Evolutionary conservation across 2,329 filamentous ascomycete genomes (phyloP).

Genomic region (Bipolaris victoriae): DNA sequence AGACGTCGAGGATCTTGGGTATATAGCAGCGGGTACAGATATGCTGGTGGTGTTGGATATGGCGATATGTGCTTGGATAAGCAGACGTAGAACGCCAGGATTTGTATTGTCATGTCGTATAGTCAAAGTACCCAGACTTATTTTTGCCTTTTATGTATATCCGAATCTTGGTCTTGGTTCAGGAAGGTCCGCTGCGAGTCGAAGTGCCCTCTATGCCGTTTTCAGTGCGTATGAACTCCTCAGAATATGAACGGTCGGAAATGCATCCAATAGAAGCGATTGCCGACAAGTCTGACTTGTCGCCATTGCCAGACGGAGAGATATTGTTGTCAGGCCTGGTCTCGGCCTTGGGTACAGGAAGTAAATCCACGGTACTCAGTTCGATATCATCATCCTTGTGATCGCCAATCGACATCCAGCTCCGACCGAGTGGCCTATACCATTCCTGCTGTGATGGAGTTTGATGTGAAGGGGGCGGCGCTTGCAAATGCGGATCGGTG

Average conservation of each 20-base stretch:
- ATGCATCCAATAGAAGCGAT: slow-evolving; percentile 27
- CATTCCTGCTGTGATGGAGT: slow-evolving; percentile 6
- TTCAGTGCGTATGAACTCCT: not conserved
- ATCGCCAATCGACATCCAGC: slow-evolving; percentile 10
- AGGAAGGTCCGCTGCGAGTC: slow-evolving; percentile 1
- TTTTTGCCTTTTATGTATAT: not conserved
- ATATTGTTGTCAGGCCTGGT: not conserved
- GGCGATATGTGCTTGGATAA: slow-evolving; percentile 22
- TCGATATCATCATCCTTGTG: not conserved
- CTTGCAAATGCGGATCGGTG: not conserved
- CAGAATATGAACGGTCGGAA: slow-evolving; percentile 20
- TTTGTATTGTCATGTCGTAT: not conserved
- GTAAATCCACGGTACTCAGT: slow-evolving; percentile 2
- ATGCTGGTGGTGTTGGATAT: slow-evolving; percentile 28
- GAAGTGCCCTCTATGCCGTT: not conserved
- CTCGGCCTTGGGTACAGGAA: not conserved
- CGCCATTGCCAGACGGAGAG: not conserved
- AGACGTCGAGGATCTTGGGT: slow-evolving; percentile 14
- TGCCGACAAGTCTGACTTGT: slow-evolving; percentile 17
- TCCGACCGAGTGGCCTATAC: slow-evolving; percentile 17
- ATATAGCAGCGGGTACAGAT: slow-evolving; percentile 31
- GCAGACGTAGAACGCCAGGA: slow-evolving; percentile 20
- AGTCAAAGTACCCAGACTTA: not conserved
- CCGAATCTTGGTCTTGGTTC: not conserved
- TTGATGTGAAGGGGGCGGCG: not conserved